Conservation (phyloP, 805 yeast genomes). For the Lipomyces starkeyi region DNA sequence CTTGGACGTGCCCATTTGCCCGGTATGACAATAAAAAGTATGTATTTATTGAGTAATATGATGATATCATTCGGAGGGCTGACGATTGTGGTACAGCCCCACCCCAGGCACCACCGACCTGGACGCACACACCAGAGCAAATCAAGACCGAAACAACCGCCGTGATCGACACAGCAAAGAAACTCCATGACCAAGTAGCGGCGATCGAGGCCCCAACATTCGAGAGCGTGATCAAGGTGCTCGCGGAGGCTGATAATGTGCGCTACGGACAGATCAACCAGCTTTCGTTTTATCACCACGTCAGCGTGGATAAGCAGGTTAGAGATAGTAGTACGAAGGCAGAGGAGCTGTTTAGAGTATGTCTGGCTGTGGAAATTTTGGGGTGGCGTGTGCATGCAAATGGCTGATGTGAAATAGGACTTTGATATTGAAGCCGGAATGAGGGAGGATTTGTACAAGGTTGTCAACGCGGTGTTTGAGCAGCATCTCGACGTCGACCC, state of each 20-base stretch:
- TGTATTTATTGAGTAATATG: background rate
- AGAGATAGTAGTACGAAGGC: constrained; percentile 75
- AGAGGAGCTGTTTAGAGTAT: constrained; percentile 51
- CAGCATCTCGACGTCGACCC: constrained; percentile 50
- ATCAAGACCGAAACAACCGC: constrained; percentile 53
- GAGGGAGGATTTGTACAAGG: constrained; percentile 69
- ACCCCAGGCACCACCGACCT: constrained; percentile 54
- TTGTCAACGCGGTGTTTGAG: constrained; percentile 60
- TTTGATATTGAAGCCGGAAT: constrained; percentile 66
- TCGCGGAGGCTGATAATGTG: constrained; percentile 58
- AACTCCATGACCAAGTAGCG: constrained; percentile 62
- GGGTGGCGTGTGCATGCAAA: background rate
- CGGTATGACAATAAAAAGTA: constrained; percentile 23
- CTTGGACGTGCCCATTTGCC: constrained; percentile 25
- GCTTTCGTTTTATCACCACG: constrained; percentile 73
- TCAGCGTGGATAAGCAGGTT: constrained; percentile 65
- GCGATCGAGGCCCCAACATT: constrained; percentile 57
- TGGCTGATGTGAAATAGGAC: constrained; percentile 50
- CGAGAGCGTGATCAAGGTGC: constrained; percentile 61
- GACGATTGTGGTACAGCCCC: constrained; percentile 32
- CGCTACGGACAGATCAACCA: constrained; percentile 55
- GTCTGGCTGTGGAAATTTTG: background rate
- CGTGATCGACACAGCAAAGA: constrained; percentile 53
- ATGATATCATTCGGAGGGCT: background rate
- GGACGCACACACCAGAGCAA: constrained; percentile 65